Base-by-base conservation (phyloP, 2,329 filamentous ascomycete genomes). In the Penicillium decumbens region DNA sequence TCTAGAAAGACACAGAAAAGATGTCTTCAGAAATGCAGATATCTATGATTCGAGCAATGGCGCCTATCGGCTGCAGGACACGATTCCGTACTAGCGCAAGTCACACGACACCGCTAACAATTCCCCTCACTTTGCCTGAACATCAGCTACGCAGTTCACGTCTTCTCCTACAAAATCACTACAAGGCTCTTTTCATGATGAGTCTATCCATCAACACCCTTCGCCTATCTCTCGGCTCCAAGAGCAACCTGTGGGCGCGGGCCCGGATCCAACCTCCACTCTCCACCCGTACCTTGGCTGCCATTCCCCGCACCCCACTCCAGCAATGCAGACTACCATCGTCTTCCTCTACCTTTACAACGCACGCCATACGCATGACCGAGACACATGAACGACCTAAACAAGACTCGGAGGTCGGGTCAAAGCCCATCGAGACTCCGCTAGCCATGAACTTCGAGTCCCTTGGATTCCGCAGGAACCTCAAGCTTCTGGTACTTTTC, bases 391-490 rank as follows among this genome's bases (percentile, higher is more conserved):
- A 20, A 9, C 25, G 1, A 8, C n/a, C 23, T 42, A 46, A 32
- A 6, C 25, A 13, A 9, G 32, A 37, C 35, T 15, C 30, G 12
- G 29, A 32, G 10, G 37, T 13, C n/a, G 32, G 39, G 7, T 35
- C 45, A 3, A 46, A 46, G 25, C 38, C 45, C 1, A 25, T 27
- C 7, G 47, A 38, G 6, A 45, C 23, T 3, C 41, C 44, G 2
- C 13, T 51, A 12, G 47, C 51, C 12, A 50, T 54, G 51, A 50
- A 30, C 28, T 54, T 50, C 12, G 44, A 47, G 41, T 48, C 44
- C 2, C 9, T 48, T 4, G 45, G 41, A 2, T 40, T 51, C n/a
- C 35, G 51, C 40, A 45, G 45, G 15, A 54, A 51, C 13, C 32
- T 32, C 20, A 43, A 51, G 41, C 32, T 33, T 7, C 28, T 54